Evolutionary conservation across 345 rosid genomes (phyloP), one percentile per base, ranked within the genome.

Genomic region (Camelina sativa): DNA sequence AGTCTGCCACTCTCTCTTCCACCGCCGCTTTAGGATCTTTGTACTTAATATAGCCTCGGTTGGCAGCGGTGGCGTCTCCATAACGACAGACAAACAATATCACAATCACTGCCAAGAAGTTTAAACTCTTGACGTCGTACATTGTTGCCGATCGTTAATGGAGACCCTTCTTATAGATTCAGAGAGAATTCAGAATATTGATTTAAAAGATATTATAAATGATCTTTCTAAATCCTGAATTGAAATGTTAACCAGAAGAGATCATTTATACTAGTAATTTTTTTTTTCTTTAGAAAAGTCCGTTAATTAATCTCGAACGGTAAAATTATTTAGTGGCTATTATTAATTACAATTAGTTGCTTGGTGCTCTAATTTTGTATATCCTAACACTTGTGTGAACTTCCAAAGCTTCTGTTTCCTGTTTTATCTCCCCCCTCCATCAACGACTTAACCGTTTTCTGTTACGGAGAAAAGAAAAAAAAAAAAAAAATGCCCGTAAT

Each of bases 11-110:
- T 51, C 89, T 73, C n/a, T 59, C 83, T 56, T 69, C 74, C 1
- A 87, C 13, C 7, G 79, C 64, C 46, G 60, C 81, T 7, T 80
- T 79, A 15, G 87, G 85, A 65, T 85, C 86, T 71, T 80, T 85
- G 51, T 82, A 85, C 28, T 81, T 83, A 17, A 83, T 47, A 55
- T 80, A 67, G 13, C 41, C 75, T 20, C 74, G 50, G 69, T 54
- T 8, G 20, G 72, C 67, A 37, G 59, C 66, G 61, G 60, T 53
- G 43, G 73, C 76, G 4, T 2, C 72, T 65, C 72, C 80, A 65
- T 58, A 72, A 71, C 41, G 62, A 8, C 69, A 4, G 9, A 16
- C 50, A 23, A 65, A 77, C 68, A 71, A 38, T 59, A 71, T 30
- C 62, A 66, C 72, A 28, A 71, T 58, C 11, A 67, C 68, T 40